These are phyloP conservation scores for Lasiodiplodia theobromae DNA, from an alignment of 2,329 filamentous ascomycete species.

Conservation along the genomic window DNA sequence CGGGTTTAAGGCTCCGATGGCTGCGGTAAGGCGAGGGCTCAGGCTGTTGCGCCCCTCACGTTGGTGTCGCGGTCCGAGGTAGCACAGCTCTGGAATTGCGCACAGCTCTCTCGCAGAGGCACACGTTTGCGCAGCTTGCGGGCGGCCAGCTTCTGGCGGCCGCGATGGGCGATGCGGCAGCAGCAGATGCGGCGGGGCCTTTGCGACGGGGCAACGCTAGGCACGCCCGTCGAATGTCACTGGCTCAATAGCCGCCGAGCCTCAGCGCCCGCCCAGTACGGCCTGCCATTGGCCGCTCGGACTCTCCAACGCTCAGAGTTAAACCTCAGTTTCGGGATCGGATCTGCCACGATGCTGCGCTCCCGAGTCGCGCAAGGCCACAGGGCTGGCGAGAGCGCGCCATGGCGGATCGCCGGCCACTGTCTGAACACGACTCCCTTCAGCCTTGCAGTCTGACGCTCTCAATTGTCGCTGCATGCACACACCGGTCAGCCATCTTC, in stretches of 20 bases:
- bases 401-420: slow-evolving; percentile 1
- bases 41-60: slow-evolving; percentile 18
- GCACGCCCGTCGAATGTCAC: neutral
- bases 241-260: slow-evolving; percentile 18
- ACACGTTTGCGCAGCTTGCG: neutral
- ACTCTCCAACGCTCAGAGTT: slow-evolving; percentile 7
- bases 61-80: slow-evolving; percentile 24
- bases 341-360: slow-evolving; percentile 19
- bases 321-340: slow-evolving; percentile 19
- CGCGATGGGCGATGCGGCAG: neutral
- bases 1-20: slow-evolving; percentile 9
- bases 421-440: neutral
- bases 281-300: slow-evolving; percentile 2
- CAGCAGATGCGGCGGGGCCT: neutral
- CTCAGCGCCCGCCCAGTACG: neutral
- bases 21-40: slow-evolving; percentile 12
- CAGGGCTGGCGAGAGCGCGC: slow-evolving; percentile 8
- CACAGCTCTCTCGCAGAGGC: neutral
- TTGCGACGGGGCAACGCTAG: neutral
- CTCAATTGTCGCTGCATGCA: neutral
- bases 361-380: slow-evolving; percentile 13
- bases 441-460: neutral
- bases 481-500: slow-evolving; percentile 4
- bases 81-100: slow-evolving; percentile 8
- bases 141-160: neutral